Base-by-base conservation (phyloP, 805 yeast species). In the Starmerella apis region DNA sequence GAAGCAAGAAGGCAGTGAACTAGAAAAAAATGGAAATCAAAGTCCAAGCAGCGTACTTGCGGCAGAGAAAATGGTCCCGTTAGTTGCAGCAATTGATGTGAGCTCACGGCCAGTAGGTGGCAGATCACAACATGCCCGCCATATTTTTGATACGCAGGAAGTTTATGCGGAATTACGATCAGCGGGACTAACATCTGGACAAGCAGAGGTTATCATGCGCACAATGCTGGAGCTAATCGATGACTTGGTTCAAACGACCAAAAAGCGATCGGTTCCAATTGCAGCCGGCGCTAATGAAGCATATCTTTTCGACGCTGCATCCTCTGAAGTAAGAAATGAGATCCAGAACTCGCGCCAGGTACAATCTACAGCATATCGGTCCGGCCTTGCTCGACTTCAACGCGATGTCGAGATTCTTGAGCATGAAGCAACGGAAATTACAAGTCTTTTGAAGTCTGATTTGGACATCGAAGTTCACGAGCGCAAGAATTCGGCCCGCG, bases 261-360 rank as follows among this genome's bases (percentile, higher is more conserved):
- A 65, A 24, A 66, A 64, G 2, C 60, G 63, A 35, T 61, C 65
- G 16, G 62, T 71, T 16, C 71, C 72, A 20, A 66, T 67, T 24
- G 78, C 79, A 54, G 95, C 86, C 57, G 68, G 86, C 14, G 95
- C 88, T 55, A 90, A 88, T 60, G 96, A 90, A 59, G 75, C 78
- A 20, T 92, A 90, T 62, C 67, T 92, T 13, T 88, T 86, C 64
- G 90, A 87, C 62, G 94, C 96, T 28, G 95, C 96, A 0, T 86
- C 86, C 54, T 81, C 88, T 48, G 97, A 90, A 64, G 67, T 90
- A 32, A 67, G 82, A 44, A 85, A 83, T 41, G 95, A 87, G 59
- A 77, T 87, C 22, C 79, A 81, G 36, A 74, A 80, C 36, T 75
- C 82, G 27, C 70, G 96, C 56, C 87, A 82, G 55, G 69, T 71